Evolutionary conservation across 106 monocot genomes (phyloP).

Genomic region (Allium fistulosum): DNA sequence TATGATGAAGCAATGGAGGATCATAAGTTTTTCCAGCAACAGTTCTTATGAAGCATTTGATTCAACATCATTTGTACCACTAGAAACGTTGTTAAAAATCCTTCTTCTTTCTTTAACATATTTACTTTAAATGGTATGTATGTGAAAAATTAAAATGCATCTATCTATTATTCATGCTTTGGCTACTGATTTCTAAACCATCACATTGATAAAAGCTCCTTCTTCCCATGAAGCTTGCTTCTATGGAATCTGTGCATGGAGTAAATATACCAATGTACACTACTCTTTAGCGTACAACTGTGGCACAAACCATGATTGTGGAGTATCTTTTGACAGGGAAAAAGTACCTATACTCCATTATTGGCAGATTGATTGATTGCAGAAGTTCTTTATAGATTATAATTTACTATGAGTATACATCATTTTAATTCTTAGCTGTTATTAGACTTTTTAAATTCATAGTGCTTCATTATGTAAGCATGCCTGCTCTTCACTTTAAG

Average conservation of each 20-base stretch:
- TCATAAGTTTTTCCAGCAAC: constrained; percentile 65
- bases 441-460: too few species aligned
- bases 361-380: constrained; percentile 61
- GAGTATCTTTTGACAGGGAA: constrained; percentile 78
- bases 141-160: not conserved
- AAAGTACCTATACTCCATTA: constrained; percentile 48
- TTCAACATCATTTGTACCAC: constrained; percentile 50
- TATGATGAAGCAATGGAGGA: constrained; percentile 57
- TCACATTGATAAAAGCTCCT: not conserved
- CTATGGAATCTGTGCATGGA: constrained; percentile 97
- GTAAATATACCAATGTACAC: constrained; percentile 99
- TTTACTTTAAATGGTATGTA: constrained; percentile 88
- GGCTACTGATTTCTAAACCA: not conserved
- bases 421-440: too few species aligned
- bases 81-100: constrained; percentile 57
- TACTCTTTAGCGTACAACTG: constrained; percentile 92
- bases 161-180: not conserved
- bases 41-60: constrained; percentile 48
- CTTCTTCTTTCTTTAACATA: constrained; percentile 83
- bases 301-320: constrained; percentile 86
- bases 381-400: too few species aligned
- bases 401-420: too few species aligned
- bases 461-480: too few species aligned
- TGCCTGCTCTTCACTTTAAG: too few species aligned
- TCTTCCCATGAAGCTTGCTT: constrained; percentile 54